phyloP scores from a whole-genome alignment of 2,329 filamentous ascomycete species.

The Colletotrichum theobromicola region DNA sequence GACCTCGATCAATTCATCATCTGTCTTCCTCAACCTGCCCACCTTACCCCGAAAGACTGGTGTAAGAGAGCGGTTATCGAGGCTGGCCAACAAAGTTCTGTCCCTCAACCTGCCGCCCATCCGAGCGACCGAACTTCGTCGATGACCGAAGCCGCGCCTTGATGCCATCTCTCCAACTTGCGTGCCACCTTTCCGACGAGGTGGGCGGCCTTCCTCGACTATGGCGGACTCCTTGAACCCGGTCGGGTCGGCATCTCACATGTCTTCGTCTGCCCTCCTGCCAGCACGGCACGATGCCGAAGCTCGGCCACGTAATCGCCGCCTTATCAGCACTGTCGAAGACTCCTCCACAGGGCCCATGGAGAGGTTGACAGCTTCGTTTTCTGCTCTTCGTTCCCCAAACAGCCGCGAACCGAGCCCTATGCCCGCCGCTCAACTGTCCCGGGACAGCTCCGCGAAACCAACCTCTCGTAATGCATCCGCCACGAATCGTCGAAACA shows the following conservation, averaged over 20 bases:
- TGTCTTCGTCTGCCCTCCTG: slow-evolving; percentile 52
- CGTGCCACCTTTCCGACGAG: slow-evolving; percentile 16
- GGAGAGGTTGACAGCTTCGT: slow-evolving; percentile 18
- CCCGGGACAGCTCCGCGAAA: not conserved
- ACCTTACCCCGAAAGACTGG: not conserved
- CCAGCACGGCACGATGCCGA: slow-evolving; percentile 47
- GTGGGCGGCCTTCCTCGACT: slow-evolving; percentile 14
- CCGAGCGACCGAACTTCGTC: not conserved
- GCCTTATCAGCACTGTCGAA: slow-evolving; percentile 38
- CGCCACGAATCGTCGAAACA: not conserved
- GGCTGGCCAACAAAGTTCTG: not conserved
- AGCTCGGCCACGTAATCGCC: slow-evolving; percentile 57
- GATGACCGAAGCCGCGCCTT: slow-evolving; percentile 17
- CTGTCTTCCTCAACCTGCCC: not conserved
- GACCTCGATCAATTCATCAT: not conserved
- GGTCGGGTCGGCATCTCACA: slow-evolving; percentile 36
- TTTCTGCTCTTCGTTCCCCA: slow-evolving; percentile 37
- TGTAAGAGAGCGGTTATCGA: not conserved
- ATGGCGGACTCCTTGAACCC: slow-evolving; percentile 27
- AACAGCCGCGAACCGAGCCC: slow-evolving; percentile 54
- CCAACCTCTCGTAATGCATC: not conserved
- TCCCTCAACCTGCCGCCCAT: not conserved
- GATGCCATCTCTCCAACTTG: slow-evolving; percentile 19
- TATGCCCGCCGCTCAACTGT: slow-evolving; percentile 44
- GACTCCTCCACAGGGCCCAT: slow-evolving; percentile 36